Percentiles rank a stretch among this genome's conserved stretches.
phyloP scores from a whole-genome alignment of 495 filamentous ascomycete species.

The Polyplosphaeria fusca region DNA sequence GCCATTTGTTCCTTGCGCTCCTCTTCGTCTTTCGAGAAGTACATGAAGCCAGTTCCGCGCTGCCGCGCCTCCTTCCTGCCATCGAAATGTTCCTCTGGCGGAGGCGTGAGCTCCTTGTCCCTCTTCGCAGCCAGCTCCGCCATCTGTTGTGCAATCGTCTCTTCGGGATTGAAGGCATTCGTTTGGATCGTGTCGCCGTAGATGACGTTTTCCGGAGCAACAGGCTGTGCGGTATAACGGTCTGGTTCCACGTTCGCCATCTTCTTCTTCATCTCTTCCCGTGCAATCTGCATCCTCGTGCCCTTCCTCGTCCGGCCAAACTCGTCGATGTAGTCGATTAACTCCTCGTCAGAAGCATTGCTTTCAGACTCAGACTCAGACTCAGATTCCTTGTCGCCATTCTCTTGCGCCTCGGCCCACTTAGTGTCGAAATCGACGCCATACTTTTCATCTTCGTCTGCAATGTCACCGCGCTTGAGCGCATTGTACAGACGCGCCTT shows the following conservation, averaged over 20 bases:
- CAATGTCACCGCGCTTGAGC: constrained; percentile 70
- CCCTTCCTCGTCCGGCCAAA: constrained; percentile 74
- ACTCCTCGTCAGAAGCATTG: constrained; percentile 51
- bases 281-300: constrained; percentile 60
- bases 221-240: constrained; percentile 56
- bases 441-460: constrained; percentile 54
- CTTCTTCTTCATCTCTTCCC: constrained; percentile 48
- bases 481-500: constrained; percentile 81
- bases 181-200: constrained; percentile 78
- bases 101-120: constrained; percentile 73
- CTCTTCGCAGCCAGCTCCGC: constrained; percentile 66
- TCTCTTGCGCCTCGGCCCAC: constrained; percentile 67
- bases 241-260: constrained; percentile 48
- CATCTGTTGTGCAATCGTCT: constrained; percentile 60
- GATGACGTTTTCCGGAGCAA: constrained; percentile 68
- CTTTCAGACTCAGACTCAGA: constrained; percentile 47
- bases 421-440: constrained; percentile 94
- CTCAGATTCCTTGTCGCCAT: constrained; percentile 41
- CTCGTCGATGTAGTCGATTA: constrained; percentile 83
- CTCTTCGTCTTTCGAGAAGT: constrained; percentile 70
- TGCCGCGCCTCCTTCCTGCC: constrained; percentile 74
- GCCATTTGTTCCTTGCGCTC: constrained; percentile 71
- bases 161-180: constrained; percentile 72
- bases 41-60: constrained; percentile 87
- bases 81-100: constrained; percentile 78